phyloP scores from a whole-genome alignment of 768 basidiomycete species.

The Chalciporus pseudorubinellus region DNA sequence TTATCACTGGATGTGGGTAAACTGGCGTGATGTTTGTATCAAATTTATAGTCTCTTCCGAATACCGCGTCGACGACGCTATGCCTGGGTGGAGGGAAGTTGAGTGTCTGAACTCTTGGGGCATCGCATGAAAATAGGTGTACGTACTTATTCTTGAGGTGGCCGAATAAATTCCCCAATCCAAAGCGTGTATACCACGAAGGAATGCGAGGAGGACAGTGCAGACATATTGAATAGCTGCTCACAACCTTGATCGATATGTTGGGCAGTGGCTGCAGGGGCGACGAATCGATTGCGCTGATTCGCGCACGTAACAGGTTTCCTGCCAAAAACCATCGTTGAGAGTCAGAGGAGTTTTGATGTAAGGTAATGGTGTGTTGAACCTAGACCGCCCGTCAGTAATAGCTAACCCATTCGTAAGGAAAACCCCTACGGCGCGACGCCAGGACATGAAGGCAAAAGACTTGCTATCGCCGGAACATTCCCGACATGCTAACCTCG shows the following conservation, averaged over 20 bases:
- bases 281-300: not conserved
- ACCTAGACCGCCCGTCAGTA: conserved; percentile 12
- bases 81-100: conserved; percentile 14
- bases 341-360: conserved; percentile 8
- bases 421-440: conserved; percentile 17
- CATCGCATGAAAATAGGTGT: not conserved
- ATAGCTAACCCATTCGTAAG: not conserved
- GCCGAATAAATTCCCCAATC: conserved; percentile 10
- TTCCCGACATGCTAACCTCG: conserved; percentile 16
- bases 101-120: not conserved
- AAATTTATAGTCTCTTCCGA: conserved; percentile 18
- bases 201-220: conserved; percentile 27
- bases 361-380: conserved; percentile 15
- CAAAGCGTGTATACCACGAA: conserved; percentile 25
- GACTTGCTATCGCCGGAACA: conserved; percentile 8
- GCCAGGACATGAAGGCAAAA: conserved; percentile 23
- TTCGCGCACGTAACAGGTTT: not conserved
- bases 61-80: conserved; percentile 10
- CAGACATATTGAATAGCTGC: conserved; percentile 24
- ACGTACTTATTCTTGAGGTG: conserved; percentile 23
- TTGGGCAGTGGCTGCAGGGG: not conserved
- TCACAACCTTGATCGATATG: not conserved
- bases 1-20: conserved; percentile 9
- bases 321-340: conserved; percentile 10
- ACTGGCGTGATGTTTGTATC: conserved; percentile 22